Percentiles rank a stretch among this genome's conserved stretches.
Conservation (phyloP, 192 early-diverging fungal genomes). For the Glomus cerebriforme region DNA sequence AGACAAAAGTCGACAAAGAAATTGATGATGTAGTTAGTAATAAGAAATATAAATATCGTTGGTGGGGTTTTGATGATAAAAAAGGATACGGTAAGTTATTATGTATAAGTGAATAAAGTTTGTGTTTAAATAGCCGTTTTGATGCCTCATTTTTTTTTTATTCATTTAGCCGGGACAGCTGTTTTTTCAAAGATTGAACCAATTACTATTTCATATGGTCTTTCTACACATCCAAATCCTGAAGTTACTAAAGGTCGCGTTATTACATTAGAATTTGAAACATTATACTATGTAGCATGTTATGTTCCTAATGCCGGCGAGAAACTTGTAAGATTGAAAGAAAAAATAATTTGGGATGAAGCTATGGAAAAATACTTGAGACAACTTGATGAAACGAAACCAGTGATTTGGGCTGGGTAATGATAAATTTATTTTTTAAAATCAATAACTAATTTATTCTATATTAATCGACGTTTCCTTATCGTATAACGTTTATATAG, state of each 20-base stretch:
- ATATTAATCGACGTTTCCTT: too few species aligned
- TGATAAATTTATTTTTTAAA: neutral
- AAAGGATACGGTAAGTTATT: constrained; percentile 67
- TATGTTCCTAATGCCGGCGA: constrained; percentile 85
- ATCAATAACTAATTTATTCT: neutral
- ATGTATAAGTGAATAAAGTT: neutral
- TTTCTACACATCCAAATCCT: constrained; percentile 52
- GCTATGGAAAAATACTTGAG: constrained; percentile 67
- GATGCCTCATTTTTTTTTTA: constrained; percentile 3
- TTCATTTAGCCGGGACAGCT: constrained; percentile 61
- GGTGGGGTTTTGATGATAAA: constrained; percentile 69
- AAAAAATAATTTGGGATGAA: constrained; percentile 64
- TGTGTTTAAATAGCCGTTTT: neutral
- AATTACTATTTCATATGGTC: constrained; percentile 56
- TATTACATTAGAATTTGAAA: constrained; percentile 69
- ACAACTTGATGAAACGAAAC: constrained; percentile 67
- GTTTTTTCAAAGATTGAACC: constrained; percentile 83
- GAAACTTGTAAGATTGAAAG: constrained; percentile 67
- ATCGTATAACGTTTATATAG: too few species aligned
- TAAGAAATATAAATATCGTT: constrained; percentile 68
- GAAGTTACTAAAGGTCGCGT: constrained; percentile 61
- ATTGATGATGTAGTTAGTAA: constrained; percentile 58
- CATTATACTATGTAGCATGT: constrained; percentile 65
- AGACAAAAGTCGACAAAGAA: constrained; percentile 80
- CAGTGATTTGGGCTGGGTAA: constrained; percentile 78